phyloP scores from a whole-genome alignment of 2,329 filamentous ascomycete genomes.

The Triangularia setosa region DNA sequence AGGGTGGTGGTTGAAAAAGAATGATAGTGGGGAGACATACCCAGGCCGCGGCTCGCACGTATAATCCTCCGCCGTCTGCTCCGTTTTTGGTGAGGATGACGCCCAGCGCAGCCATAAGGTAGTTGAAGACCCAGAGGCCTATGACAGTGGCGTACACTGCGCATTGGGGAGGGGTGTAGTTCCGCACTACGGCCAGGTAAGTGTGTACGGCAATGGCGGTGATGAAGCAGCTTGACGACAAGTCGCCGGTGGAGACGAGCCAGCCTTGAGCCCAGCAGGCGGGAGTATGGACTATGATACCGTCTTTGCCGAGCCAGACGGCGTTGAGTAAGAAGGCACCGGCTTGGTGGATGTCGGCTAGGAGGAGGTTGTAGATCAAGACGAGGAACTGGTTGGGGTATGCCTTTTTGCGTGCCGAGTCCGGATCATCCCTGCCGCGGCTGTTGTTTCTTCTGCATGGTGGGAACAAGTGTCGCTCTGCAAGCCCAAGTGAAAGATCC shows the following conservation, averaged over 20 bases:
- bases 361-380: constrained; percentile 55
- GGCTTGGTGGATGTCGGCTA: constrained; percentile 56
- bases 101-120: constrained; percentile 43
- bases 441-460: neutral
- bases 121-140: constrained; percentile 47
- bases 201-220: constrained; percentile 56
- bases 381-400: constrained; percentile 53
- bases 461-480: constrained; percentile 21
- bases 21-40: constrained; percentile 27
- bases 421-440: neutral
- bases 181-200: constrained; percentile 49
- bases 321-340: constrained; percentile 53
- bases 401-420: constrained; percentile 10
- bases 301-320: constrained; percentile 46
- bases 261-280: constrained; percentile 54
- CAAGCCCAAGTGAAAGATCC: constrained; percentile 29
- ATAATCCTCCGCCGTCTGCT: constrained; percentile 35
- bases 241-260: constrained; percentile 54
- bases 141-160: constrained; percentile 42
- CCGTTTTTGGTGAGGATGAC: constrained; percentile 28
- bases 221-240: constrained; percentile 56
- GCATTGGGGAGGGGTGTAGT: constrained; percentile 42
- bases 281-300: constrained; percentile 43
- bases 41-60: constrained; percentile 53
- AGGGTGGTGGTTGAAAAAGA: neutral